phyloP scores from a whole-genome alignment of 257 asterid genomes.

The Solanum commersonii region DNA sequence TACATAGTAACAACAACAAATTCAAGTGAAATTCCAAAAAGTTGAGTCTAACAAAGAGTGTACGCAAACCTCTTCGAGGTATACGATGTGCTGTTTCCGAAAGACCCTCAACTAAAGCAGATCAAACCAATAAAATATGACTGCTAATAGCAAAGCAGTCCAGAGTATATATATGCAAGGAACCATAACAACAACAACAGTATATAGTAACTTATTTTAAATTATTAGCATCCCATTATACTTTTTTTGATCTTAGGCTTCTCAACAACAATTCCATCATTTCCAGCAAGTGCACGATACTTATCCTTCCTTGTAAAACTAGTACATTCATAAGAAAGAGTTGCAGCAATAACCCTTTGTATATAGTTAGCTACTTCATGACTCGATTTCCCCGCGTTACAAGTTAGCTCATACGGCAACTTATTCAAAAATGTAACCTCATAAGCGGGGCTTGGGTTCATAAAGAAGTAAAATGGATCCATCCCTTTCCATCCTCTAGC shows the following conservation, averaged over 20 bases:
- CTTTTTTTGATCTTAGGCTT: slow-evolving; percentile 4
- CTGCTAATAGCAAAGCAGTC: no score
- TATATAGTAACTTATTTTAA: no score
- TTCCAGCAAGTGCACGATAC: slow-evolving; percentile 32
- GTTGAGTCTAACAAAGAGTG: no score
- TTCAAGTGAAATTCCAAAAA: no score
- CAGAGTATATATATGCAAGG: not conserved
- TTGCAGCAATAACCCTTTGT: slow-evolving; percentile 26
- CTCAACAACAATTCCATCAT: slow-evolving; percentile 22
- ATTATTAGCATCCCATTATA: slow-evolving; percentile 28
- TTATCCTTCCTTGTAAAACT: slow-evolving; percentile 27
- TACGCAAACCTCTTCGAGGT: not conserved
- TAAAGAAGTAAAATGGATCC: slow-evolving; percentile 27
- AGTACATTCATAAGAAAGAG: slow-evolving; percentile 25
- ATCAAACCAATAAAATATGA: not conserved
- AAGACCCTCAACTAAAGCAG: no score
- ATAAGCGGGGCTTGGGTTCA: slow-evolving; percentile 28
- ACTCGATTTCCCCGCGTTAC: slow-evolving; percentile 19
- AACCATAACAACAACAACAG: not conserved
- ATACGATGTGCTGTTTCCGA: rapidly evolving
- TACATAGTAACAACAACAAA: not conserved
- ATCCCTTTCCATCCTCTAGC: slow-evolving; percentile 36
- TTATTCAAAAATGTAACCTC: slow-evolving; percentile 27
- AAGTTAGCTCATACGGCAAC: slow-evolving; percentile 17
- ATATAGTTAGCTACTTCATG: slow-evolving; percentile 30